Percentiles rank a stretch among this genome's conserved stretches.
Conservation (phyloP, 345 rosid genomes). For the Pistacia integerrima region DNA sequence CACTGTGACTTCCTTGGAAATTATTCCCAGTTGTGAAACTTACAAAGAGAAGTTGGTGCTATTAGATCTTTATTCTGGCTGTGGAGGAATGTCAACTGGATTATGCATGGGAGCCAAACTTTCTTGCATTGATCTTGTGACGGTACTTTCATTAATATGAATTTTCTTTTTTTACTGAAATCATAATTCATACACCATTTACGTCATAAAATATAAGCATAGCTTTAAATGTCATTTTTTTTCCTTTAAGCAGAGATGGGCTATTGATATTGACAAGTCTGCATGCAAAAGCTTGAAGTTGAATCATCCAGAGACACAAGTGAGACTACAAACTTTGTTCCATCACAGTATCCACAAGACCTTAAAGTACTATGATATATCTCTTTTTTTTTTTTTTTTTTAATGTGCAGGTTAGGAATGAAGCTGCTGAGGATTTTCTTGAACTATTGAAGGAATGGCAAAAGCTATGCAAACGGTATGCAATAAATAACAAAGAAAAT, state of each 20-base stretch:
- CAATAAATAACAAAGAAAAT: constrained; percentile 23
- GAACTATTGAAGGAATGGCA: constrained; percentile 84
- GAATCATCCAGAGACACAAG: constrained; percentile 83
- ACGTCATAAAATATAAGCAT: constrained; percentile 16
- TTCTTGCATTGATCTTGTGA: constrained; percentile 63
- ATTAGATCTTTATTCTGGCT: constrained; percentile 89
- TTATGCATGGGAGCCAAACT: constrained; percentile 85
- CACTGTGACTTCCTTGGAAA: constrained; percentile 22
- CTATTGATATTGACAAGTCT: constrained; percentile 66
- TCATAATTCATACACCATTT: constrained; percentile 16
- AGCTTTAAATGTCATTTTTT: constrained; percentile 20
- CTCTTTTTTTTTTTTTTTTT: constrained; percentile 3
- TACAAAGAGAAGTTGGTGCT: constrained; percentile 48
- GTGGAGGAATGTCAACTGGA: constrained; percentile 99
- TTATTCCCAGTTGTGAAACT: constrained; percentile 31
- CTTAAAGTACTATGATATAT: constrained; percentile 12
- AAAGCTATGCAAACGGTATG: constrained; percentile 69
- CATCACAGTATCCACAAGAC: neutral
- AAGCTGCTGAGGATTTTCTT: constrained; percentile 83
- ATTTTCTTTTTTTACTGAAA: constrained; percentile 13
- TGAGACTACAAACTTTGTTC: constrained; percentile 31
- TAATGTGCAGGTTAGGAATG: constrained; percentile 72
- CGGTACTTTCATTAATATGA: constrained; percentile 51
- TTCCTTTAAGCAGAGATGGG: constrained; percentile 71
- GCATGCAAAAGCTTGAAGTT: constrained; percentile 84